Conservation (phyloP, 495 filamentous ascomycete genomes). For the Penicillium argentinense region DNA sequence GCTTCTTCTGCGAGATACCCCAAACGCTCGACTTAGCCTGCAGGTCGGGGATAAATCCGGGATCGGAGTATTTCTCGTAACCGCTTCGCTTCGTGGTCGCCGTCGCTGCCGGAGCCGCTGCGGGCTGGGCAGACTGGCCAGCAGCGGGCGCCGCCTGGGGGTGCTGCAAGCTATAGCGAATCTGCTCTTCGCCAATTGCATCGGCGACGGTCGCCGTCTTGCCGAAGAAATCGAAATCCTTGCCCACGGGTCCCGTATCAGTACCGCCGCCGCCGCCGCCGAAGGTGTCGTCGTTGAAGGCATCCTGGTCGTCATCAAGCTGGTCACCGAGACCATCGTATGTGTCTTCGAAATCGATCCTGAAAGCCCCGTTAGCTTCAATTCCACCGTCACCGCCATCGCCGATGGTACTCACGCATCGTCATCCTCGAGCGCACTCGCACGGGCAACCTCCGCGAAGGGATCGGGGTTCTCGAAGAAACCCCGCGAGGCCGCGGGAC, state of each 20-base stretch:
- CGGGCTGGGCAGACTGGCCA: constrained; percentile 18
- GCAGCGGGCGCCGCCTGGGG: constrained; percentile 45
- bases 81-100: constrained; percentile 62
- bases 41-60: constrained; percentile 76
- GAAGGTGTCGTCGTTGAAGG: constrained; percentile 98
- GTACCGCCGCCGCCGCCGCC: constrained; percentile 50
- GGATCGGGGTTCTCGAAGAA: constrained; percentile 86
- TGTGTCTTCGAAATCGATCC: constrained; percentile 94
- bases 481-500: constrained; percentile 59
- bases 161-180: constrained; percentile 70
- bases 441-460: constrained; percentile 75
- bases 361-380: constrained; percentile 21
- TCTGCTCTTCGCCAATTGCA: constrained; percentile 85
- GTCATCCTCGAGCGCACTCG: constrained; percentile 56
- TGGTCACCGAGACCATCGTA: constrained; percentile 94
- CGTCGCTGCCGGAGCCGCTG: constrained; percentile 24
- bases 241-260: constrained; percentile 58
- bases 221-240: constrained; percentile 97
- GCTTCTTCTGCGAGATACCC: constrained; percentile 69
- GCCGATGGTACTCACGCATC: constrained; percentile 61
- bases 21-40: constrained; percentile 92
- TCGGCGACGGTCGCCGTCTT: constrained; percentile 81
- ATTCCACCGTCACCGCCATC: background rate
- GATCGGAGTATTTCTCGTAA: constrained; percentile 83
- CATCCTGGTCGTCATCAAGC: constrained; percentile 90